Evolutionary conservation across 2,329 filamentous ascomycete genomes (phyloP), one percentile per base, ranked within the genome.

Genomic region (Pestalotiopsis sp.): DNA sequence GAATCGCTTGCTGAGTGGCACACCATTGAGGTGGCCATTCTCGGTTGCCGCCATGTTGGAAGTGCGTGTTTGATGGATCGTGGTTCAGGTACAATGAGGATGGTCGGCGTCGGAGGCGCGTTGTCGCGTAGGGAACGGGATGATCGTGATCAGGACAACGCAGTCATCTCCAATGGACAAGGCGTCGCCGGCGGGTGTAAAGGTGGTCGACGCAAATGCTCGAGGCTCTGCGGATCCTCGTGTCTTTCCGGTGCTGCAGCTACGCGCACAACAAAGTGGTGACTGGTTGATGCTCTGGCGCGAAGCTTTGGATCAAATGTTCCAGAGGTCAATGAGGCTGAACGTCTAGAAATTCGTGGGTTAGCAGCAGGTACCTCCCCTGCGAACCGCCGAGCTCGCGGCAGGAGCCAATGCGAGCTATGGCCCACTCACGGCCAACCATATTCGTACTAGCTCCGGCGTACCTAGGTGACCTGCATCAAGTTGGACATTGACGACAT

Each of bases 1-100:
- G 76, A 91, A 91, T 71, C 89, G 87, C 72, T 82, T 84, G 81
- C 85, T 87, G 68, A 79, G 79, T 13, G 82, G 82, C 24, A 73
- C 73, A 48, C 40, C 35, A 70, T 84, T 82, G 67, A 79, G 71
- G 70, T 80, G 74, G 70, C 82, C 82, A 71, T 85, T 85, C 64
- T 80, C 79, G 20, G 79, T 71, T 44, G 82, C 77, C 52, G 78
- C 73, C 84, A 86, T 86, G 62, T 61, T 72, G 73, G 44, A 22
- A 14, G 11, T 64, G 52, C 30, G n/a, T 35, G 35, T 48, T 63
- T 38, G 79, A 81, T n/a, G 9, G 63, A 62, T 24, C 24, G 39
- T 17, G 11, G 24, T 62, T 40, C 30, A 26, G 11, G 61, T 6
- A 55, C 9, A 20, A 20, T 11, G 26, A 20, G 24, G 52, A 24